Evolutionary conservation across 2,329 filamentous ascomycete genomes (phyloP).

Genomic region (Ophiognomonia clavigignenti-juglandacearum): DNA sequence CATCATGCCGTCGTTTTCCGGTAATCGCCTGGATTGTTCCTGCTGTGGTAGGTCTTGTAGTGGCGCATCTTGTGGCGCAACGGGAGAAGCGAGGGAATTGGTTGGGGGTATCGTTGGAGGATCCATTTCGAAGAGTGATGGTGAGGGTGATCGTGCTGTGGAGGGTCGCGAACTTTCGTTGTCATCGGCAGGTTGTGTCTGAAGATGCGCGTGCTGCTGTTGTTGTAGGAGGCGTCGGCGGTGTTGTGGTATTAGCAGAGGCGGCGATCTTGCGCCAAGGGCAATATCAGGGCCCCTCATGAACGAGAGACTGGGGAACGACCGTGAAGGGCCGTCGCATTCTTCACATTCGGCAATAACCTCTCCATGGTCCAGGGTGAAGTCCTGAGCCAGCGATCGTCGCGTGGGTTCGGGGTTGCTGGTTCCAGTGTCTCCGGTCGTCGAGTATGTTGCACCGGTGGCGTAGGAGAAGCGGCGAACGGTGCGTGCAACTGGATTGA

Average conservation of each 20-base stretch:
- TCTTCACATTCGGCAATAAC: conserved; percentile 22
- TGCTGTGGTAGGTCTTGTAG: conserved; percentile 19
- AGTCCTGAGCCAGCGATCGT: conserved; percentile 20
- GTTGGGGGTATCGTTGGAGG: conserved; percentile 4
- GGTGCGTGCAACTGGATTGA: conserved; percentile 62
- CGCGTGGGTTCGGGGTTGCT: conserved; percentile 28
- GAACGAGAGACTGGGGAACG: conserved; percentile 16
- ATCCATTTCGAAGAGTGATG: conserved; percentile 11
- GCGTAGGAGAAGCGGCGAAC: conserved; percentile 54
- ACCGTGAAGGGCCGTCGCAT: conserved; percentile 12
- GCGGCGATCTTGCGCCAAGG: conserved; percentile 14
- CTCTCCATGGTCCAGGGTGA: conserved; percentile 17
- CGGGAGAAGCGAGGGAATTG: conserved; percentile 16
- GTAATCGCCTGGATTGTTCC: too few relatives aligned
- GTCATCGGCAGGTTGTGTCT: too few relatives aligned
- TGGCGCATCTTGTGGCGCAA: conserved; percentile 22
- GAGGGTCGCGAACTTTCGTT: conserved; percentile 1
- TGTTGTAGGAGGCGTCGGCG: too few relatives aligned
- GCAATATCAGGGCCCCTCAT: conserved; percentile 13
- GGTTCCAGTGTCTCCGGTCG: conserved; percentile 22
- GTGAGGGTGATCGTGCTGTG: conserved; percentile 6
- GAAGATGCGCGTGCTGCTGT: too few relatives aligned
- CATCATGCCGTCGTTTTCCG: conserved; percentile 77
- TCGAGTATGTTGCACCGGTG: conserved; percentile 23
- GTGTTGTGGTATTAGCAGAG: conserved; percentile 13